A percentile compares a stretch with the other conserved stretches of the same genome.
phyloP scores from a whole-genome alignment of 805 yeast genomes.

The Priceomyces carsonii region DNA sequence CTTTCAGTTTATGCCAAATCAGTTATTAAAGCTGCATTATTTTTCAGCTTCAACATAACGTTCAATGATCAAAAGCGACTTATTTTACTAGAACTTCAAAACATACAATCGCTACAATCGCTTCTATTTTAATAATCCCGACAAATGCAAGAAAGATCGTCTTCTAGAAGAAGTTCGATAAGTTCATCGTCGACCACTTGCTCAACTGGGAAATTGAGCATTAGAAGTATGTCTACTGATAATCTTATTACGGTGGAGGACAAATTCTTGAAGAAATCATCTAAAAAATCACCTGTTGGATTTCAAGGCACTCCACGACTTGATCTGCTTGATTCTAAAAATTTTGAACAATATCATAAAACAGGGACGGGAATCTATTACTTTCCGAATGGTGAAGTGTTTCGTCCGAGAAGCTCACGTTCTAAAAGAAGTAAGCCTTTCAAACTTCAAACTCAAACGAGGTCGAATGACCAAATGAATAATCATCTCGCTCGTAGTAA shows the following conservation, averaged over 20 bases:
- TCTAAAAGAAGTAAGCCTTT: conserved; percentile 40
- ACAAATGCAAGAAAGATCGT: too few species aligned
- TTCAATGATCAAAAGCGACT: too few species aligned
- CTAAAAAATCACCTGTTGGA: conserved; percentile 23
- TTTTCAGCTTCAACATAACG: too few species aligned
- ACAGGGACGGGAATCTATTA: conserved; percentile 28
- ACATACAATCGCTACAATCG: too few species aligned
- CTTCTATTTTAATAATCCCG: too few species aligned
- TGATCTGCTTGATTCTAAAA: conserved; percentile 4
- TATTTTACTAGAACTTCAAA: too few species aligned
- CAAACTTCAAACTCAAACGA: conserved; percentile 16
- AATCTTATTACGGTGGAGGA: conserved; percentile 37
- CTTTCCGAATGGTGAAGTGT: conserved; percentile 58
- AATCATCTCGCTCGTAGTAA: too few species aligned
- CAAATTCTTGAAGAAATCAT: conserved; percentile 38
- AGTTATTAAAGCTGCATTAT: too few species aligned
- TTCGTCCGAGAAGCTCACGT: conserved; percentile 46
- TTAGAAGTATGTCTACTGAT: conserved; percentile 40
- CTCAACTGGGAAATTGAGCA: conserved; percentile 8
- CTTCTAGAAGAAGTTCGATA: conserved; percentile 32
- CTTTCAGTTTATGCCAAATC: too few species aligned
- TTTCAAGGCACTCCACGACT: conserved; percentile 6
- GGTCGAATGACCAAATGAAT: background rate
- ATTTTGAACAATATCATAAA: conserved; percentile 9
- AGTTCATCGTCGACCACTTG: conserved; percentile 20